Base-by-base conservation (phyloP, 805 yeast genomes). In the Starmerella kuoi region DNA sequence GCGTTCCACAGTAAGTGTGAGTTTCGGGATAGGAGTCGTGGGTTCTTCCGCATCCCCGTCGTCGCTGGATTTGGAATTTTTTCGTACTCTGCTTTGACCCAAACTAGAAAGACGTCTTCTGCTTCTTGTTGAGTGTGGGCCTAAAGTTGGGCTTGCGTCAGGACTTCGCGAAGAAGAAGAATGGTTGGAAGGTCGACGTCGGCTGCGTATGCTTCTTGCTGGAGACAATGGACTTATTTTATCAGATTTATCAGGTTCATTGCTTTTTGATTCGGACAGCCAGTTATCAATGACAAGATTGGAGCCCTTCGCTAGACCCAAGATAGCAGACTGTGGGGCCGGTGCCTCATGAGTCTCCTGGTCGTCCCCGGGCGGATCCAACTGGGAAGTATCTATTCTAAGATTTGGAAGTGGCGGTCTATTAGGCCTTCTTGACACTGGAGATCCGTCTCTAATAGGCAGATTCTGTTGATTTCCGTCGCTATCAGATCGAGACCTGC, bases 261-360 rank as follows among this genome's bases (percentile, higher is more conserved):
- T 11, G 12, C 12, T 9, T 14, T 25, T 25, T 9, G 28, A 25
- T 11, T 21, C 30, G 4, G 47, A 39, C 2, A 49, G 45, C 54
- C 54, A 50, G 19, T 30, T 35, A 12, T 35, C 38, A 20, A 48
- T 40, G 2, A 9, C 30, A 18, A 35, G 21, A 20, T 30, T 32
- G 24, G 38, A 35, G 3, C 21, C 30, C 20, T 30, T 27, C 3
- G 50, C 50, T 8, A 50, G 30, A 15, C 41, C 52, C 14, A 50
- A 34, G 27, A 50, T 50, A 1, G 53, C 53, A 1, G 52, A 42
- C 20, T 40, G 28, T 5, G 53, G 53, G n/a, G n/a, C n/a, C 31
- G 36, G 35, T 12, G 32, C 20, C 3, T 40, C 41, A 1, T 11
- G 38, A 17, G 27, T 32, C 21, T 25, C 19, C 2, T 21, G n/a